These are phyloP conservation scores for Calophaca sinica DNA, from an alignment of 306 rosid species.

Conservation along the genomic window DNA sequence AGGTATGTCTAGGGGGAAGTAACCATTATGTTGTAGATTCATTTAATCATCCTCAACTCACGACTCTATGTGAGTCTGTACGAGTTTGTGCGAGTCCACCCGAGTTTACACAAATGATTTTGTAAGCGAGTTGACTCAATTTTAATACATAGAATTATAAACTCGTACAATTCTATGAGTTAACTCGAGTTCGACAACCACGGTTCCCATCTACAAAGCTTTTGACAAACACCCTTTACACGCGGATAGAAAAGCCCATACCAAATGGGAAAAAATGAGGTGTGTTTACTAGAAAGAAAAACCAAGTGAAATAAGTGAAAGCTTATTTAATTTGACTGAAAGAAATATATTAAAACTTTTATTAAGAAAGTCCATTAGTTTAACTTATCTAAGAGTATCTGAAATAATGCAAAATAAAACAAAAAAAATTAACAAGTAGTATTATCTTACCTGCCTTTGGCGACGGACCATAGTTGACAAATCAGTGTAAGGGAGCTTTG, in stretches of 20 bases:
- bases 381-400: neutral
- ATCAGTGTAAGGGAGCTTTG: slow-evolving; percentile 90
- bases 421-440: slow-evolving; percentile 23
- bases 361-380: neutral
- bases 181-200: neutral
- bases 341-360: neutral
- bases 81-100: neutral
- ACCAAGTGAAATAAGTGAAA: slow-evolving; percentile 2
- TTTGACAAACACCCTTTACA: slow-evolving; percentile 21
- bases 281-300: slow-evolving; percentile 4
- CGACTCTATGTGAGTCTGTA: neutral
- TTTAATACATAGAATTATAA: neutral
- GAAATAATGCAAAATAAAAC: slow-evolving; percentile 35
- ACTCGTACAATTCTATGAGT: neutral
- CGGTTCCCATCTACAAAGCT: neutral
- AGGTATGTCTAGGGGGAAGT: neutral
- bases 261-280: neutral
- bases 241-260: neutral
- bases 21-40: neutral
- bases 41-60: neutral
- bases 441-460: slow-evolving; percentile 80
- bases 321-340: neutral
- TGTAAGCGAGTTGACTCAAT: neutral
- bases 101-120: neutral
- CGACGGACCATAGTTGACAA: slow-evolving; percentile 92